Base-by-base conservation (phyloP, 345 rosid genomes). In the Turnera subulata region DNA sequence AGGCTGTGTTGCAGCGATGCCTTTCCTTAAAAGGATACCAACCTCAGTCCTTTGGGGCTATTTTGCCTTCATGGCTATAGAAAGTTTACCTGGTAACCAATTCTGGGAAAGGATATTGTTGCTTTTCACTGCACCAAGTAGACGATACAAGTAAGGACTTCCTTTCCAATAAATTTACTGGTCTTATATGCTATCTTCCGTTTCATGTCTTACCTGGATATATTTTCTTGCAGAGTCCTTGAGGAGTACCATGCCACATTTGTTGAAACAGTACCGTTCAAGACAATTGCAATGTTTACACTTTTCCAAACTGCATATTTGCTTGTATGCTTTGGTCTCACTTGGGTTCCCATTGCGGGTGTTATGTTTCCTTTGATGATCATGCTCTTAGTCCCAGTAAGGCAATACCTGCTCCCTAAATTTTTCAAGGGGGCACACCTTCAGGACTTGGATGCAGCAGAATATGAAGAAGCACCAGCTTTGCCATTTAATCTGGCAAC, bases 11-110 rank as follows among this genome's bases (percentile, higher is more conserved):
- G 75, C 75, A 15, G 75, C 75, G 6, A 70, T 70, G 75, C 75
- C 74, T 22, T 54, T 70, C 24, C 75, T 70, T 42, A 70, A 70
- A 64, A 70, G 13, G 70, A 70, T 70, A 15, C 70, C 74, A 20
- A 70, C 74, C 15, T 70, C 74, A 19, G 74, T 70, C 8, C 74
- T 70, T 4, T 70, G 70, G 74, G 74, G 74, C 12, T 70, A 64
- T 42, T 55, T 70, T 47, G 75, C 75, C 0, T 70, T 70, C 62
- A 70, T 70, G 70, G 69, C 75, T 6, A 70, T 64, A 43, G 75
- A 70, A 55, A 64, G 75, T 33, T 49, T 70, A 48, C 75, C 75
- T 15, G 75, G 75, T 0, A 70, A 70, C 25, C 66, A 64, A 24
- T 70, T 70, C 26, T 64, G 75, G 75, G 75, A 70, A 59, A 47